Conservation (phyloP, 2,329 filamentous ascomycete species). For the Monilinia aucupariae region DNA sequence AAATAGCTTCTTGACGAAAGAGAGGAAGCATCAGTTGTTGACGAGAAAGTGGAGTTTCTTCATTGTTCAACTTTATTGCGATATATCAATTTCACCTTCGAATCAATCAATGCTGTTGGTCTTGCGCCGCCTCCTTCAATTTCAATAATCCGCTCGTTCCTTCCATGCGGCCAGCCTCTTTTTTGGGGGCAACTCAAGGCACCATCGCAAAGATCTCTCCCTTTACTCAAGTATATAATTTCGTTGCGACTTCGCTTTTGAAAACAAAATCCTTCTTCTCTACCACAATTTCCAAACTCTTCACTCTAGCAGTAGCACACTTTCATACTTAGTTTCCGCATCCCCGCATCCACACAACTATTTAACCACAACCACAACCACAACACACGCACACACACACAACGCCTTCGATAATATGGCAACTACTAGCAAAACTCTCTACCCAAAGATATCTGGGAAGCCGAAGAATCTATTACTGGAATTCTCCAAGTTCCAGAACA, state of each 20-base stretch:
- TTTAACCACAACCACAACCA: background rate
- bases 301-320: background rate
- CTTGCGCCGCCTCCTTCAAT: background rate
- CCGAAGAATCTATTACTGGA: conserved; percentile 1
- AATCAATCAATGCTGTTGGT: background rate
- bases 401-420: background rate
- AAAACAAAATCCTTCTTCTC: background rate
- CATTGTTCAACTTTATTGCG: background rate
- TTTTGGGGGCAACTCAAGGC: background rate
- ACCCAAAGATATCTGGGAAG: conserved; percentile 1
- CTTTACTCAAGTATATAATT: background rate
- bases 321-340: background rate
- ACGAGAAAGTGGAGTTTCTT: background rate
- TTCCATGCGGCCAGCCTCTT: background rate
- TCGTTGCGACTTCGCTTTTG: background rate
- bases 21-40: background rate
- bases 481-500: background rate
- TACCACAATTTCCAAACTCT: background rate
- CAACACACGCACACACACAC: too few relatives aligned
- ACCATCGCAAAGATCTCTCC: background rate
- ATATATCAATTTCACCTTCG: background rate
- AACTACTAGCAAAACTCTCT: background rate
- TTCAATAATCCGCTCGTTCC: background rate
- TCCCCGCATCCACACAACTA: background rate
- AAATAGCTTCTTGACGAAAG: too few relatives aligned